Conservation (phyloP, 495 filamentous ascomycete genomes). For the Hypoxylon fragiforme region DNA sequence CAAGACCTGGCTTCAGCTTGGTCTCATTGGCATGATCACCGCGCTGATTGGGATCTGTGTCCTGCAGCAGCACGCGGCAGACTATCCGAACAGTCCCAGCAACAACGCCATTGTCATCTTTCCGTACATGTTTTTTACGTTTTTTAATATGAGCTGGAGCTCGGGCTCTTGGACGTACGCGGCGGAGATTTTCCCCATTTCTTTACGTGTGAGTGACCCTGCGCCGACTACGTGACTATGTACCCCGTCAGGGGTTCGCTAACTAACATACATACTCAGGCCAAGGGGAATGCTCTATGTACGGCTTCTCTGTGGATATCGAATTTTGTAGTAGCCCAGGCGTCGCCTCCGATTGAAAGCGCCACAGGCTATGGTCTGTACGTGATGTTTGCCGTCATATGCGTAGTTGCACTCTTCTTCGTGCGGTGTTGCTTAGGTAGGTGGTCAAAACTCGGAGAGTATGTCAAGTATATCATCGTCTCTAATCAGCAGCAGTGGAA, state of each 20-base stretch:
- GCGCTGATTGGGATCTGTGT: constrained; percentile 33
- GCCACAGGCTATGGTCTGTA: constrained; percentile 36
- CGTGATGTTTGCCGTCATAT: constrained; percentile 32
- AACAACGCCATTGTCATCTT: constrained; percentile 36
- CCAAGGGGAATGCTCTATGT: constrained; percentile 38
- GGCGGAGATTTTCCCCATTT: constrained; percentile 36
- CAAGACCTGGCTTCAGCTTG: constrained; percentile 37
- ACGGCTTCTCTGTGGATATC: constrained; percentile 38
- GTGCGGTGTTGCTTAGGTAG: constrained; percentile 33
- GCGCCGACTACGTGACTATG: not conserved
- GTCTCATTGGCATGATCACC: constrained; percentile 32
- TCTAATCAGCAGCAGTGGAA: constrained; percentile 20
- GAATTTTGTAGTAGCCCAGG: constrained; percentile 35
- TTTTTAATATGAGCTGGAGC: constrained; percentile 38
- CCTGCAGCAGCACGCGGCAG: constrained; percentile 31
- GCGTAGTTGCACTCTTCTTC: constrained; percentile 35
- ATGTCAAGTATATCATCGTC: too few relatives aligned
- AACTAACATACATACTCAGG: constrained; percentile 14
- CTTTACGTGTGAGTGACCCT: constrained; percentile 10
- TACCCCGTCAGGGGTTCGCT: not conserved
- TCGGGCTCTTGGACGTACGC: constrained; percentile 36
- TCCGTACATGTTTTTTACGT: constrained; percentile 36
- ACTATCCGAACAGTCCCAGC: constrained; percentile 27
- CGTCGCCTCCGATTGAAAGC: constrained; percentile 33
- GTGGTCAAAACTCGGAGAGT: too few relatives aligned